A percentile compares a stretch with the other conserved stretches of the same genome.
Conservation (phyloP, 2,329 filamentous ascomycete genomes). For the Fusarium sp. region DNA sequence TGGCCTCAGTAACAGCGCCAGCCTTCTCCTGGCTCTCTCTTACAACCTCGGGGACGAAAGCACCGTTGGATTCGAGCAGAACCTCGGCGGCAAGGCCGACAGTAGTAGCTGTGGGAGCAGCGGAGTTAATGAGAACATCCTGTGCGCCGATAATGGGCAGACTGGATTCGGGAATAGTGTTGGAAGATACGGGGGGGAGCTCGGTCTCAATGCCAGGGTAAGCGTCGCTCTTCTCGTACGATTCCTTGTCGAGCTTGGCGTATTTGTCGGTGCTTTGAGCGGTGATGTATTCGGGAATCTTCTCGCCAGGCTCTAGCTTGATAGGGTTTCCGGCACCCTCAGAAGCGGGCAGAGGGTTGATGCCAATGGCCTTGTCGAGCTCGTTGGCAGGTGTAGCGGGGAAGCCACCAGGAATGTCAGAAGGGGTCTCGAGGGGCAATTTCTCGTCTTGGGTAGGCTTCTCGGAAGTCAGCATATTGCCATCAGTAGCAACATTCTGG, state of each 20-base stretch:
- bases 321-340: slow-evolving; percentile 80
- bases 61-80: slow-evolving; percentile 65
- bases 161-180: slow-evolving; percentile 83
- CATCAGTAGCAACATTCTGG: slow-evolving; percentile 19
- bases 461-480: slow-evolving; percentile 22
- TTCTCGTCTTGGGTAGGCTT: slow-evolving; percentile 24
- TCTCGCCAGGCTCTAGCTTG: slow-evolving; percentile 79
- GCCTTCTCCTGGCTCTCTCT: slow-evolving; percentile 77
- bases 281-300: slow-evolving; percentile 76
- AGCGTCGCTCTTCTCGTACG: slow-evolving; percentile 83
- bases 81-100: slow-evolving; percentile 73
- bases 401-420: slow-evolving; percentile 56
- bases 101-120: slow-evolving; percentile 68
- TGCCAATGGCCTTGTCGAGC: slow-evolving; percentile 61
- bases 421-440: slow-evolving; percentile 47
- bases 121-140: slow-evolving; percentile 62
- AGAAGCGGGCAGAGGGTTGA: slow-evolving; percentile 71
- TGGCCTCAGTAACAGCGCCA: slow-evolving; percentile 71
- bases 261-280: slow-evolving; percentile 75
- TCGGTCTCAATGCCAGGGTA: slow-evolving; percentile 61
- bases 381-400: slow-evolving; percentile 73
- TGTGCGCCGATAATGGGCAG: slow-evolving; percentile 67
- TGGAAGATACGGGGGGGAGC: slow-evolving; percentile 65
- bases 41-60: slow-evolving; percentile 60
- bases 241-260: slow-evolving; percentile 81